These are phyloP conservation scores for Pseudocercospora pini-densiflorae DNA, from an alignment of 2,329 filamentous ascomycete species.

Conservation along the genomic window DNA sequence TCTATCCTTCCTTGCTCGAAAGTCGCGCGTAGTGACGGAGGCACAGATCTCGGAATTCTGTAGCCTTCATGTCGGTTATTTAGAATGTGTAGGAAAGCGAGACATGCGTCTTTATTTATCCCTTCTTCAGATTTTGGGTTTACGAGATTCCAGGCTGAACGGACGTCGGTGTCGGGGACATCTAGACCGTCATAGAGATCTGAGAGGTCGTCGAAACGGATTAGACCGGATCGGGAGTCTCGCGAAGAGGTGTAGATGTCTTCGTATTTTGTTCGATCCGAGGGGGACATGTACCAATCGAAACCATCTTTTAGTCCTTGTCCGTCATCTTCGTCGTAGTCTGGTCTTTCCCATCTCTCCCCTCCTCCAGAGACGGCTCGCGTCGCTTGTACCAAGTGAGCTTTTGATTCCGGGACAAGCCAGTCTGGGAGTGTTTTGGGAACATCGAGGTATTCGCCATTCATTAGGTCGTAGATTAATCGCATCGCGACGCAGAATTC, in stretches of 20 bases:
- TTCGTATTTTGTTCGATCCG: slow-evolving; percentile 92
- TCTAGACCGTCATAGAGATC: slow-evolving; percentile 83
- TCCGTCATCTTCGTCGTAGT: slow-evolving; percentile 77
- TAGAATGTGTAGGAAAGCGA: slow-evolving; percentile 95
- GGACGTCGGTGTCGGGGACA: slow-evolving; percentile 76
- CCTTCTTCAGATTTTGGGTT: slow-evolving; percentile 83
- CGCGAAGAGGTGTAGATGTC: slow-evolving; percentile 95
- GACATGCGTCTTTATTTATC: slow-evolving; percentile 92
- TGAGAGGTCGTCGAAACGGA: slow-evolving; percentile 73
- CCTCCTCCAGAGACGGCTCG: slow-evolving; percentile 79
- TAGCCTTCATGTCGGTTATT: slow-evolving; percentile 95
- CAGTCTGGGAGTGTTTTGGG: slow-evolving; percentile 86
- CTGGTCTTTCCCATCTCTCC: slow-evolving; percentile 81
- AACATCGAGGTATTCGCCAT: slow-evolving; percentile 92
- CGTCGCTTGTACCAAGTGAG: slow-evolving; percentile 83
- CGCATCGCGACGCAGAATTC: slow-evolving; percentile 99
- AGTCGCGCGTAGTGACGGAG: slow-evolving; percentile 83
- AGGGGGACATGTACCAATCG: slow-evolving; percentile 98
- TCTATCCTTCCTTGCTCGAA: slow-evolving; percentile 98
- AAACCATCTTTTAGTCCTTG: slow-evolving; percentile 92
- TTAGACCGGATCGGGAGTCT: slow-evolving; percentile 76
- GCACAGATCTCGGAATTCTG: slow-evolving; percentile 89
- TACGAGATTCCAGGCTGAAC: slow-evolving; percentile 95
- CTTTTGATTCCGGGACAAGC: slow-evolving; percentile 94
- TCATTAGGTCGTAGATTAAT: slow-evolving; percentile 95